Conservation (phyloP, 331 rosid species). For the Pyrus hybrid region DNA sequence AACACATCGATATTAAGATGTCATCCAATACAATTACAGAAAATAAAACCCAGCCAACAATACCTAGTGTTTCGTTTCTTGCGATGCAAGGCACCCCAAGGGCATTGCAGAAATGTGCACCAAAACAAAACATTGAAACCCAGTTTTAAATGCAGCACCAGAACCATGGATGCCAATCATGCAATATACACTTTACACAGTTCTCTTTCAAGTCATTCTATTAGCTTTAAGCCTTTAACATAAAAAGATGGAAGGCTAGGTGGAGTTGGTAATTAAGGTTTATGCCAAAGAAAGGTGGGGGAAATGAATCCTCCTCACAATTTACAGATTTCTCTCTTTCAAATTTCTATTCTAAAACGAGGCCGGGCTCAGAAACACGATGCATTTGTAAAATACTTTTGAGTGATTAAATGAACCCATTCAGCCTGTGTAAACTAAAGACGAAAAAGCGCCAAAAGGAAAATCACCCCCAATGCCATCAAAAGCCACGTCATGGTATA, state of each 20-base stretch:
- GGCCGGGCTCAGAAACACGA: constrained; percentile 22
- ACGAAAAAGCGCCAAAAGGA: constrained; percentile 14
- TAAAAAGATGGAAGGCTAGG: background rate
- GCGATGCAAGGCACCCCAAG: background rate
- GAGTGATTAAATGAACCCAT: constrained; percentile 21
- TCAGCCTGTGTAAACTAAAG: constrained; percentile 4
- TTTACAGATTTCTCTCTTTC: constrained; percentile 42
- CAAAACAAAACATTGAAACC: background rate
- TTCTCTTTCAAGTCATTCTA: no score
- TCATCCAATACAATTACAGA: background rate
- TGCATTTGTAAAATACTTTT: constrained; percentile 8
- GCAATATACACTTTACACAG: background rate
- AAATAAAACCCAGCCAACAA: background rate
- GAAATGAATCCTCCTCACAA: constrained; percentile 32
- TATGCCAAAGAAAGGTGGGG: constrained; percentile 13
- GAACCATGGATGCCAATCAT: background rate
- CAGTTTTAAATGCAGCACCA: background rate
- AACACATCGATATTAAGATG: background rate
- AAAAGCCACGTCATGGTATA: constrained; percentile 12
- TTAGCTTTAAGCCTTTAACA: background rate
- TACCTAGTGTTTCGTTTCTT: background rate
- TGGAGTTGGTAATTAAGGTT: constrained; percentile 12
- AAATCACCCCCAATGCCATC: constrained; percentile 24
- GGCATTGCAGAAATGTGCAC: background rate
- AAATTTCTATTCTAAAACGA: constrained; percentile 35